Evolutionary conservation across 768 basidiomycete species (phyloP), one percentile per base, ranked within the genome.

Genomic region (Lactarius deliciosus): DNA sequence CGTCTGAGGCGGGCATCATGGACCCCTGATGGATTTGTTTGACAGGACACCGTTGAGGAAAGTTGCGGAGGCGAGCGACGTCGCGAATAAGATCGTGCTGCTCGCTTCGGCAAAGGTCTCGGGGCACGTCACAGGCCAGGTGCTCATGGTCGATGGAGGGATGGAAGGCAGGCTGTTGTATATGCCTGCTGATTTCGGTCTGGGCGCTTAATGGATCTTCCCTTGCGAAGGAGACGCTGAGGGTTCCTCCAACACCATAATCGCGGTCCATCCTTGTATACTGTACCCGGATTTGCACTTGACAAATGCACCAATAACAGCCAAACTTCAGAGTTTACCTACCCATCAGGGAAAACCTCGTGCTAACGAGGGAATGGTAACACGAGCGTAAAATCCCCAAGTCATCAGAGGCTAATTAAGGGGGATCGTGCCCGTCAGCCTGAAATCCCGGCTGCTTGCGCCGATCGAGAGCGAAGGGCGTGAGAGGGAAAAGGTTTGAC

Each of bases 81-180:
- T 91, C 38, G 90, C 90, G 0, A 80, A 78, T 10, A 88, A 91
- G 74, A 79, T 92, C 36, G 81, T 82, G 11, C 64, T 88, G 1
- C 72, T 91, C 3, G 82, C 90, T 0, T 90, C 88, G 0, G 75
- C 82, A 10, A 76, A 75, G 11, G 72, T 90, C 0, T 91, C 89
- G 0, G 88, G 90, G 0, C 90, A 91, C 71, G 81, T 91, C 20
- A 83, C 86, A 1, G 90, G 90, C 0, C 84, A 90, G 70, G 82
- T 87, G 7, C 72, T 90, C 34, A 88, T 90, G 85, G 80, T 91
- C 7, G 83, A 84, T 56, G 90, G 90, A 2, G 90, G 90, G 3
- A 90, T 91, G 90, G 90, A 92, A 81, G 90, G 90, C n/a, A 75
- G 80, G 11, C 61, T 85, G 40, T 72, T 83, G 66, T 83, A 84